Conservation (phyloP, 306 rosid genomes). For the Acacia melanoxylon region DNA sequence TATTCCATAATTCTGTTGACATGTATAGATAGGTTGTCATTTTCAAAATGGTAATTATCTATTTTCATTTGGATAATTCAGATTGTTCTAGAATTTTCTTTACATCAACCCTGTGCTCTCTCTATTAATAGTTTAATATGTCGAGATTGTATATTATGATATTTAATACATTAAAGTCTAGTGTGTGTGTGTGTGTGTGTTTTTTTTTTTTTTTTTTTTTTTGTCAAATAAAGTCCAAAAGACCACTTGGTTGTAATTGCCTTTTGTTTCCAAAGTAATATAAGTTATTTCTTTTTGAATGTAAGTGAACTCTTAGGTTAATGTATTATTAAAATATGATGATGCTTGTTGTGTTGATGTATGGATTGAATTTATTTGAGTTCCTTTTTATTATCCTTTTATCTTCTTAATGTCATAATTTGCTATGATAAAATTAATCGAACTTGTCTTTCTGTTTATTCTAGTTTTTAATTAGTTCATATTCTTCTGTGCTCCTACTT, state of each 20-base stretch:
- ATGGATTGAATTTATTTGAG: background rate
- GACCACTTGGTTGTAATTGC: background rate
- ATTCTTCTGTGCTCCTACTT: conserved; percentile 11
- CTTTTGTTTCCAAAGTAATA: background rate
- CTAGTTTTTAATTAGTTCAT: conserved; percentile 10
- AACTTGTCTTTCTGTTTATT: conserved; percentile 20
- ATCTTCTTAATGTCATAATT: background rate
- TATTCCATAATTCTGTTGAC: background rate
- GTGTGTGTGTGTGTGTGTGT: too few relatives aligned
- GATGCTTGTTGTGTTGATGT: background rate
- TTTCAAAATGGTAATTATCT: background rate
- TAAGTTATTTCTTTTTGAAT: background rate
- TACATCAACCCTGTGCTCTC: background rate
- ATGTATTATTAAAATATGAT: too few relatives aligned
- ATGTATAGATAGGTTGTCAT: background rate
- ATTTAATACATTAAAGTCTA: background rate
- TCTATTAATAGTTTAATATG: background rate
- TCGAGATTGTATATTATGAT: background rate
- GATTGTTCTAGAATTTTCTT: background rate
- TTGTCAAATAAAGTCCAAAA: too few relatives aligned
- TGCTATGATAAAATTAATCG: background rate
- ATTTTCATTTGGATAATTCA: background rate
- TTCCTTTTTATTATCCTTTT: background rate
- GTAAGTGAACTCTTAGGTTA: background rate
- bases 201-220: too few relatives aligned